Evolutionary conservation across 2,329 filamentous ascomycete species (phyloP).

Genomic region (Colletotrichum sp.): DNA sequence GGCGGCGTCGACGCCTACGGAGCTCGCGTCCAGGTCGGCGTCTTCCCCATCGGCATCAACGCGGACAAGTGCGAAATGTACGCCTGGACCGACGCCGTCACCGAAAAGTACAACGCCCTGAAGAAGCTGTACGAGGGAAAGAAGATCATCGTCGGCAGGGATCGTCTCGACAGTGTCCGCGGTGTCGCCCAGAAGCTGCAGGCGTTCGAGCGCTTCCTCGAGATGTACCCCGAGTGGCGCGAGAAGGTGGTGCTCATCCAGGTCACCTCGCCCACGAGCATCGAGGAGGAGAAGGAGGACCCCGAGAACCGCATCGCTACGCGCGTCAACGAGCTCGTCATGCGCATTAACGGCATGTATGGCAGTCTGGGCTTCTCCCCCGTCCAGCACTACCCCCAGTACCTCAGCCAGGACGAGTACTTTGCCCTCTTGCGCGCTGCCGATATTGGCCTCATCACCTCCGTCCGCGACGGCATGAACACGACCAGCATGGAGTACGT

Average conservation of each 20-base stretch:
- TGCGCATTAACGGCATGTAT: slow-evolving; percentile 89
- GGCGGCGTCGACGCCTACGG: slow-evolving; percentile 90
- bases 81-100: slow-evolving; percentile 74
- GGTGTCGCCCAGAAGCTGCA: slow-evolving; percentile 96
- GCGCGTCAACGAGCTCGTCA: slow-evolving; percentile 88
- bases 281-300: slow-evolving; percentile 75
- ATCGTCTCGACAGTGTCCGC: slow-evolving; percentile 90
- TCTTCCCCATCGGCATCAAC: slow-evolving; percentile 95
- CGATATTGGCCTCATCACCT: slow-evolving; percentile 93
- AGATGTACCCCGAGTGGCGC: slow-evolving; percentile 89
- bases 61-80: slow-evolving; percentile 77
- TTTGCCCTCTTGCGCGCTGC: slow-evolving; percentile 90
- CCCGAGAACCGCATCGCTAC: slow-evolving; percentile 81
- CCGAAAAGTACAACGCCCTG: slow-evolving; percentile 75
- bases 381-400: slow-evolving; percentile 94
- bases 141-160: slow-evolving; percentile 93
- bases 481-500: slow-evolving; percentile 96
- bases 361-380: slow-evolving; percentile 89
- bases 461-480: slow-evolving; percentile 97
- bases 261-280: slow-evolving; percentile 85
- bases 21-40: slow-evolving; percentile 86
- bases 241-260: slow-evolving; percentile 94
- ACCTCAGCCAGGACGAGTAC: slow-evolving; percentile 88
- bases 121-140: slow-evolving; percentile 83
- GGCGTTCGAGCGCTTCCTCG: slow-evolving; percentile 91